Base-by-base conservation (phyloP, 75 land plant species). In the Pinus albicaulis region DNA sequence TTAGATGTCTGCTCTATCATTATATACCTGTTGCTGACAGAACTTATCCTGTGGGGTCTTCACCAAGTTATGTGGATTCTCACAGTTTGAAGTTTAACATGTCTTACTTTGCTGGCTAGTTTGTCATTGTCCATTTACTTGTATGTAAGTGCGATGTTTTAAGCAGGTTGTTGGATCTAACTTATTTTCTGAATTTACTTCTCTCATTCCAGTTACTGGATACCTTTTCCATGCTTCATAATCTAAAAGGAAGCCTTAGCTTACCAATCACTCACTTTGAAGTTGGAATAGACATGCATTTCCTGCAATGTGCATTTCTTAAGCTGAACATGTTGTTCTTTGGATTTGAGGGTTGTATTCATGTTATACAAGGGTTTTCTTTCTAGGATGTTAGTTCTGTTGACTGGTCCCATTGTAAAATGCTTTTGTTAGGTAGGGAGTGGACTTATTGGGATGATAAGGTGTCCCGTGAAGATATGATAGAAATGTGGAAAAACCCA, bases 401-500 rank as follows among this genome's bases (percentile, higher is more conserved):
- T 68, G 71, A 68, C 71, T 20, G 41, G 48, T 68, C 41, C 48
- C 53, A 55, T 55, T 72, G 28, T 24, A 55, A 24, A 53, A 15
- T 72, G 28, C 4, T 26, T 72, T 72, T 76, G 73, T 58, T 74
- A 81, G 87, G 74, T 59, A 76, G 76, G 59, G 72, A 61, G 55
- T 85, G 85, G 76, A 77, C 81, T 38, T 92, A 81, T 77, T 97
- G 99, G 99, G 98, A 97, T 62, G 86, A 84, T 25, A 89, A 84
- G 81, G 77, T 82, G 19, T 85, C 92, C 25, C 74, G 74, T 31
- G 93, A 92, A 70, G 95, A 97, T 77, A 86, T 97, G 93, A 90
- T 81, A 41, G 89, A 83, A 31, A 73, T 97, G 90, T 97, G 95
- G 95, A 85, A 78, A 57, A 72, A 85, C 70, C 92, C 83, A 31